These are phyloP conservation scores for Mycena leptocephala DNA, from an alignment of 768 basidiomycete genomes.

Conservation along the genomic window DNA sequence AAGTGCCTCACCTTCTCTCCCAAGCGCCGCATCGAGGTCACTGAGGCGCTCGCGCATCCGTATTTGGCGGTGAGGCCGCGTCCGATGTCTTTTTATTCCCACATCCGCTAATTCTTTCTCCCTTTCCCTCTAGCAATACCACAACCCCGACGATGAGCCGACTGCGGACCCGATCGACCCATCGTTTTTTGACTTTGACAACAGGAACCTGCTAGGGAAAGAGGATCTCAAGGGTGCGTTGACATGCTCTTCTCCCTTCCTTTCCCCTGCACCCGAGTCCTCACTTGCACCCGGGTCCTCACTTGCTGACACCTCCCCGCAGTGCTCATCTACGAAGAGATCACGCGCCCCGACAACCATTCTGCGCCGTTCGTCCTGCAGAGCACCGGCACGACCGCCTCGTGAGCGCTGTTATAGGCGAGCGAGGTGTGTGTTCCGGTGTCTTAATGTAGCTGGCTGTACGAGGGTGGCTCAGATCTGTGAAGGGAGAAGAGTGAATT, in stretches of 20 bases:
- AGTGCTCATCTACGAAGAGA: slow-evolving; percentile 70
- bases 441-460: neutral
- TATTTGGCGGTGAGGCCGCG: slow-evolving; percentile 80
- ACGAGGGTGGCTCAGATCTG: too few relatives aligned
- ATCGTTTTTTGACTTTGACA: slow-evolving; percentile 89
- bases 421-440: too few relatives aligned
- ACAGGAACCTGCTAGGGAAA: slow-evolving; percentile 74
- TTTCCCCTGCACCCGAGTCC: too few relatives aligned
- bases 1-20: slow-evolving; percentile 91
- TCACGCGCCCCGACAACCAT: slow-evolving; percentile 53
- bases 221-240: slow-evolving; percentile 77
- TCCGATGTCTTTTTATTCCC: slow-evolving; percentile 10
- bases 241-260: neutral
- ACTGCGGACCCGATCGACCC: slow-evolving; percentile 83
- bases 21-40: slow-evolving; percentile 89
- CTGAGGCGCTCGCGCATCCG: slow-evolving; percentile 90
- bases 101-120: neutral
- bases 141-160: slow-evolving; percentile 93
- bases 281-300: too few relatives aligned
- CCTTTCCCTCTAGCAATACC: slow-evolving; percentile 90
- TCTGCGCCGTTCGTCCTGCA: slow-evolving; percentile 35
- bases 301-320: too few relatives aligned
- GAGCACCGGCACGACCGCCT: slow-evolving; percentile 6
- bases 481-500: too few relatives aligned
- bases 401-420: neutral